Conservation (phyloP, 257 asterid species). For the Thymus mandschuricus region DNA sequence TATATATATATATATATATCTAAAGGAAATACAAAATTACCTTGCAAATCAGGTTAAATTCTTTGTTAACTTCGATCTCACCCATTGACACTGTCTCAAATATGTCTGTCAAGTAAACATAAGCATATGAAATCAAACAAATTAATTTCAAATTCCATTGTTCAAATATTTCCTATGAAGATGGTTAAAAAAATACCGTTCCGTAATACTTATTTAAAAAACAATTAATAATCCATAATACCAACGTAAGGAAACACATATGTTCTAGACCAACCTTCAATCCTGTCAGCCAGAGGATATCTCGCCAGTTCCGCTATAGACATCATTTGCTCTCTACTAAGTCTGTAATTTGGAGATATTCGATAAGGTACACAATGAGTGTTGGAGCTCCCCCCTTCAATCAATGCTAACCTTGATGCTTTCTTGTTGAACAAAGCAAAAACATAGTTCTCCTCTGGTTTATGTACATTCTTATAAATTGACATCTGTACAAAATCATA, state of each 20-base stretch:
- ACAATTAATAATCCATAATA: conserved; percentile 5
- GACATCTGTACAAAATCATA: conserved; percentile 49
- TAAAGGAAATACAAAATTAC: conserved; percentile 38
- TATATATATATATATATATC: too few species aligned
- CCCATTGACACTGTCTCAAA: conserved; percentile 43
- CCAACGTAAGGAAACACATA: conserved; percentile 1
- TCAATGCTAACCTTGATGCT: conserved; percentile 73
- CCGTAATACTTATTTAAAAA: too few species aligned
- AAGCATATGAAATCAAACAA: too few species aligned
- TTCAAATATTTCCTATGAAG: too few species aligned
- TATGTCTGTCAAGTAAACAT: conserved; percentile 36
- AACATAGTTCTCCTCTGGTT: conserved; percentile 33
- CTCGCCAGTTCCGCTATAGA: conserved; percentile 44
- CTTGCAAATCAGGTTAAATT: conserved; percentile 71
- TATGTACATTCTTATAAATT: neutral
- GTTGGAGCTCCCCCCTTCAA: conserved; percentile 48
- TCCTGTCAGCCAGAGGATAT: conserved; percentile 44
- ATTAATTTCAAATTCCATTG: too few species aligned
- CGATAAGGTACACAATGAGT: conserved; percentile 57
- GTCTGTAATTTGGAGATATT: conserved; percentile 49
- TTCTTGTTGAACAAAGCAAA: conserved; percentile 69
- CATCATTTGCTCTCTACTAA: conserved; percentile 57
- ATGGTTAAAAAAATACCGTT: too few species aligned
- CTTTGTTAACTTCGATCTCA: conserved; percentile 58
- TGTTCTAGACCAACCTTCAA: conserved; percentile 36